Evolutionary conservation across 441 rosid genomes (phyloP), one percentile per base, ranked within the genome.

Genomic region (Brassica hybrid): DNA sequence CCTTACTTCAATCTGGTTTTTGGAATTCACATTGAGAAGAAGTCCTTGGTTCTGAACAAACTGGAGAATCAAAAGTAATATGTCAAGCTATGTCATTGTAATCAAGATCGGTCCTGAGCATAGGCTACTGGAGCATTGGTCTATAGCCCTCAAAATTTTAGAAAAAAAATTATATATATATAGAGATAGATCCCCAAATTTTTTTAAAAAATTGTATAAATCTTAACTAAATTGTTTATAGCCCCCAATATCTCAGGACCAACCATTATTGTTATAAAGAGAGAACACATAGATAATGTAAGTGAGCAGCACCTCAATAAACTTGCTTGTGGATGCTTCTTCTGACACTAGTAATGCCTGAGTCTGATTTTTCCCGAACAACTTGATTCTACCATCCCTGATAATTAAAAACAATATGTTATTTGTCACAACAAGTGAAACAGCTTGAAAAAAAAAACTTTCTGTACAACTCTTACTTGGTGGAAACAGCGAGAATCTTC

Each of bases 311-410:
- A 56, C 98, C 98, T 93, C 90, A 66, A 91, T 70, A 78, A 88
- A 86, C 86, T 83, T 93, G 96, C 92, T 88, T 70, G 89, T 79
- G 6, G 82, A 87, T 18, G 79, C 75, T 72, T 91, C 96, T 50
- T 82, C 87, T 17, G 95, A 93, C 52, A 84, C 87, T 63, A 93
- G 92, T 73, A 89, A 61, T 75, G 81, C 80, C 79, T 95, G 98
- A 76, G 93, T 75, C 75, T 89, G 89, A 74, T 88, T 88, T 80
- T 82, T 88, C 64, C 98, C 99, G 70, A 86, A 88, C 70, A 93
- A 76, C 76, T 91, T 95, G 78, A 95, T 88, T 83, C 92, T 86
- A 66, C 98, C 99, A 84, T 95, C 91, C 81, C 99, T 95, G 76
- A 27, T 13, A 61, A 58, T 34, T 23, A 69, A 69, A 10, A 75